Percentiles rank a stretch among this genome's conserved stretches.
phyloP scores from a whole-genome alignment of 352 stramenopile species.

The Globisporangium spiculum region DNA sequence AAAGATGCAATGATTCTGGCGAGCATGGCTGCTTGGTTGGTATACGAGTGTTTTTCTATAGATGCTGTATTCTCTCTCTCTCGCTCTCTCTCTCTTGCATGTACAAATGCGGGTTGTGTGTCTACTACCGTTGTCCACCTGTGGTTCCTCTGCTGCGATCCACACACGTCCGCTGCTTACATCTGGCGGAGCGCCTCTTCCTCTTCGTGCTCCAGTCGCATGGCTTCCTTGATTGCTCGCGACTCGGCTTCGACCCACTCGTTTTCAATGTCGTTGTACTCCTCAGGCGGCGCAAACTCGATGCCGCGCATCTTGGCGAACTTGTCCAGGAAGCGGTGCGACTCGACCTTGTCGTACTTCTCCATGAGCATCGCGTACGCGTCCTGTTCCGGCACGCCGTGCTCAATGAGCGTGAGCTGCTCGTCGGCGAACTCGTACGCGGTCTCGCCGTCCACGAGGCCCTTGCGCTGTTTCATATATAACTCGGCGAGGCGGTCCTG shows the following conservation, averaged over 20 bases:
- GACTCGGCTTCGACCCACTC: conserved; percentile 81
- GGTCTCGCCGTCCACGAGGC: conserved; percentile 70
- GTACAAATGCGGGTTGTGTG: neutral
- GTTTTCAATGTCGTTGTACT: conserved; percentile 82
- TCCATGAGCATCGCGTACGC: conserved; percentile 76
- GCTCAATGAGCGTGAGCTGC: conserved; percentile 81
- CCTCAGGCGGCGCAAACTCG: conserved; percentile 66
- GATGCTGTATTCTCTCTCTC: neutral
- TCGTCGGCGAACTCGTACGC: conserved; percentile 87
- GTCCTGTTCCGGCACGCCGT: conserved; percentile 77
- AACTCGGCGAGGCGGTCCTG: conserved; percentile 82
- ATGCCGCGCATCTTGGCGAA: conserved; percentile 79
- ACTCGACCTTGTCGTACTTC: conserved; percentile 84
- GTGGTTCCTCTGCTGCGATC: neutral
- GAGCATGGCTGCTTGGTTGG: neutral
- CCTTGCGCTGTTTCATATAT: conserved; percentile 74
- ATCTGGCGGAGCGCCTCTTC: conserved; percentile 70
- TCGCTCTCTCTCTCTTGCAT: neutral
- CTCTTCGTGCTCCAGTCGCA: conserved; percentile 83
- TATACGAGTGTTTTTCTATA: conserved; percentile 12
- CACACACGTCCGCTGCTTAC: conserved; percentile 17
- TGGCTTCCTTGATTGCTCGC: conserved; percentile 77
- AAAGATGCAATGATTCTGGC: neutral
- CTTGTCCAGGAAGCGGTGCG: conserved; percentile 80
- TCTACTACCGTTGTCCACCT: neutral